phyloP scores from a whole-genome alignment of 805 yeast genomes.

The Nematodospora valgi region DNA sequence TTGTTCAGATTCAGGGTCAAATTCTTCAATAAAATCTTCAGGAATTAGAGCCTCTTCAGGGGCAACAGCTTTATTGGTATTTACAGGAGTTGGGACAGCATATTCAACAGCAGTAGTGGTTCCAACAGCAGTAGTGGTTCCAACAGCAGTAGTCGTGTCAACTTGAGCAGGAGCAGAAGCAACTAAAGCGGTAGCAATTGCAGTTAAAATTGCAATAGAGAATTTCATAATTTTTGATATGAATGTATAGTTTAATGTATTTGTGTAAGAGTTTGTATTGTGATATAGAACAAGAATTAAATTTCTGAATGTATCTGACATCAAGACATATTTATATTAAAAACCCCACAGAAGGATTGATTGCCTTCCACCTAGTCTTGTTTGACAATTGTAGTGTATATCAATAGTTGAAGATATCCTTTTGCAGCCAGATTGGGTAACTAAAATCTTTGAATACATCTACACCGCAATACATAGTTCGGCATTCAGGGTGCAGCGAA shows the following conservation, averaged over 20 bases:
- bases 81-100: conserved; percentile 3
- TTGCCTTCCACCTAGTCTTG: no score
- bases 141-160: conserved; percentile 1
- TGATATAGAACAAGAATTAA: not conserved
- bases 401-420: no score
- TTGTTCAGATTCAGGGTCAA: not conserved
- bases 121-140: conserved; percentile 1
- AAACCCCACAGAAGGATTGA: no score
- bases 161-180: conserved; percentile 6
- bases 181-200: conserved; percentile 6
- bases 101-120: not conserved
- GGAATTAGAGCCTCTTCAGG: no score
- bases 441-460: not conserved
- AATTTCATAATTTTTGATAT: conserved; percentile 8
- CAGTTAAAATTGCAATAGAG: conserved; percentile 4
- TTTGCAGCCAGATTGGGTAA: conserved; percentile 10
- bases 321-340: not conserved
- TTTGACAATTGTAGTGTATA: no score
- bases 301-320: not conserved
- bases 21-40: conserved; percentile 1
- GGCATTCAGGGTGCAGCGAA: no score
- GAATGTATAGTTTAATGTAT: no score
- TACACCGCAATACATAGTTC: no score
- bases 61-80: conserved; percentile 3
- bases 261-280: no score